Evolutionary conservation across 371 early-diverging fungal species (phyloP), one percentile per base, ranked within the genome.

Genomic region (Rhizopus sp.): DNA sequence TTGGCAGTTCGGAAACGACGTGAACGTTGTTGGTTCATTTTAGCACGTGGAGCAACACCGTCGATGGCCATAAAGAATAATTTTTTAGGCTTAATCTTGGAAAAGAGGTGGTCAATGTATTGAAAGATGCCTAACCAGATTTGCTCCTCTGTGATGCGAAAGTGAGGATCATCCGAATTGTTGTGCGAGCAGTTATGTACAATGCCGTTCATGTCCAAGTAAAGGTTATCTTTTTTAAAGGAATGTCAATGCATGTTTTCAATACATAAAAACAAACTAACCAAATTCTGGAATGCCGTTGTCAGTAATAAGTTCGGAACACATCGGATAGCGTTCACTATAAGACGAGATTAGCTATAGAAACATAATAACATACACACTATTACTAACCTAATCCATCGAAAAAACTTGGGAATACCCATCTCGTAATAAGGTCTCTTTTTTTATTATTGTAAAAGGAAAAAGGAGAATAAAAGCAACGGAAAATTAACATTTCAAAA

Each of bases 161-260:
- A 85, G 50, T 88, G 86, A 1, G 84, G 84, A 68, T 81, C 86
- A 50, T 88, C 88, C 62, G 90, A 90, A 67, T 97, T 95, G 33
- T 96, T 94, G 68, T 98, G 95, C 39, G 94, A 93, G 74, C 99
- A 99, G 51, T 96, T 95, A 77, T 99, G 99, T 66, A 99, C 92
- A 68, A 99, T 97, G 52, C 99, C 99, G 78, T 99, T 99, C 95
- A 99, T 97, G 67, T 99, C 99, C 66, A 99, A 77, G 65, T 99
- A 99, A 54, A 99, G 80, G 74, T 95, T 96, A 66, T 92, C 87
- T 87, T 30, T 48, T 30, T 23, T 40, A 33, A 41, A 41, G 16
- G 39, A 48, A 33, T n/a, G 60, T 13, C 16, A 23, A 12, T 9
- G 35, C 35, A 16, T n/a, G 9, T 17, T 50, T 37, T 23, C 33